Base-by-base conservation (phyloP, 163 green algal species). In the Volvox carteri region DNA sequence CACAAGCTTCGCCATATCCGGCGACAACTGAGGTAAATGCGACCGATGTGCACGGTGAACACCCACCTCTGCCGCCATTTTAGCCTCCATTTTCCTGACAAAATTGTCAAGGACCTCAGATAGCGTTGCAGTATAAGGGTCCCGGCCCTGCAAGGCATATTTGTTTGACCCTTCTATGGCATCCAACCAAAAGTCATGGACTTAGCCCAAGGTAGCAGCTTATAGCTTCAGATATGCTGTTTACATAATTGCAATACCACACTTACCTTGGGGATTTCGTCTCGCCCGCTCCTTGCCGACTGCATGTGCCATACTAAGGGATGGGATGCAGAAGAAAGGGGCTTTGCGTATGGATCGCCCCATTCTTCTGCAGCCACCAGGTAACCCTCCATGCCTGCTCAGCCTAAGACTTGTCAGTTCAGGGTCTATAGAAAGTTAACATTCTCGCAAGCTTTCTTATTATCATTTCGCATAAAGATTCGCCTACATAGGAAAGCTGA, bases 21-120 rank as follows among this genome's bases (percentile, higher is more conserved):
- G 54, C 54, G 7, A 25, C 54, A 65, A 65, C 28, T 65, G 54
- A 19, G 19, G 8, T 35, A 30, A 50, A 33, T 25, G 7, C 35
- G 18, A 46, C 37, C 23, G 52, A 39, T 21, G 9, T 78, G 5
- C 6, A 28, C 58, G 37, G 35, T 54, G 9, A 30, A n/a, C 7
- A 84, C 90, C 41, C 72, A 94, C 93, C 93, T 95, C 90, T 2
- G 85, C 39, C 28, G 93, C 93, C 85, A 93, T 93, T 23, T 89
- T 86, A n/a, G 83, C 70, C 62, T 96, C 90, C 80, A 95, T 90
- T 30, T 84, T 92, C 30, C 92, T 78, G 1, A 90, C 78, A 83
- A 96, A 96, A 56, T 83, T 92, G 7, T 91, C 86, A 21, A 91
- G 50, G 14, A 93, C 41, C 46, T 95, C 90, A 30, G 68, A 70